phyloP scores from a whole-genome alignment of 179 eudicot species.

The Patellifolia procumbens region DNA sequence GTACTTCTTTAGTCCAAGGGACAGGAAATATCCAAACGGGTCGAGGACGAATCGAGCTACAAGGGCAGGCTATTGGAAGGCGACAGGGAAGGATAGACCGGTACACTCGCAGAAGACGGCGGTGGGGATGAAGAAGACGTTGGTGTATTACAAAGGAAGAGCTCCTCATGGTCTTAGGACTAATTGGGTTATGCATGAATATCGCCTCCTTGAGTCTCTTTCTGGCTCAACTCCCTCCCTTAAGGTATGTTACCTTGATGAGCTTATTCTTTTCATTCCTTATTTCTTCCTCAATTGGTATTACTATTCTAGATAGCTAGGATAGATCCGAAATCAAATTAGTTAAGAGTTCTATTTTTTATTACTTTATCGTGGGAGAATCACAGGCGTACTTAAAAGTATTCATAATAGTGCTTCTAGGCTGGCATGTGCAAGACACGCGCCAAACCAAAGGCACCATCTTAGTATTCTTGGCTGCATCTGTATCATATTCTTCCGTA shows the following conservation, averaged over 20 bases:
- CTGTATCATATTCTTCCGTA: neutral
- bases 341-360: too few species aligned
- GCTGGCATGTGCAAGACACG: neutral
- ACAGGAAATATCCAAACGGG: constrained; percentile 56
- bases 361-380: too few species aligned
- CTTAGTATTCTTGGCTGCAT: neutral
- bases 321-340: too few species aligned
- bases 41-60: constrained; percentile 59
- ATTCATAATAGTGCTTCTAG: neutral
- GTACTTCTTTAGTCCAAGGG: constrained; percentile 49
- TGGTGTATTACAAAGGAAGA: constrained; percentile 56
- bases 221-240: constrained; percentile 37
- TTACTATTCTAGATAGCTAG: too few species aligned
- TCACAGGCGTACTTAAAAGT: too few species aligned
- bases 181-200: constrained; percentile 61
- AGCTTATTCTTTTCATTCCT: neutral
- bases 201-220: constrained; percentile 46
- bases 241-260: constrained; percentile 20
- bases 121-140: constrained; percentile 57
- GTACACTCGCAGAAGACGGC: constrained; percentile 44
- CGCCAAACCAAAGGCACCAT: neutral
- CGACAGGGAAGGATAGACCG: constrained; percentile 50
- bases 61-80: constrained; percentile 43
- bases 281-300: neutral
- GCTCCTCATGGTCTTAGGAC: constrained; percentile 57